Evolutionary conservation across 139 green algal genomes (phyloP).

Genomic region (Cymbomonas tetramitiformis): DNA sequence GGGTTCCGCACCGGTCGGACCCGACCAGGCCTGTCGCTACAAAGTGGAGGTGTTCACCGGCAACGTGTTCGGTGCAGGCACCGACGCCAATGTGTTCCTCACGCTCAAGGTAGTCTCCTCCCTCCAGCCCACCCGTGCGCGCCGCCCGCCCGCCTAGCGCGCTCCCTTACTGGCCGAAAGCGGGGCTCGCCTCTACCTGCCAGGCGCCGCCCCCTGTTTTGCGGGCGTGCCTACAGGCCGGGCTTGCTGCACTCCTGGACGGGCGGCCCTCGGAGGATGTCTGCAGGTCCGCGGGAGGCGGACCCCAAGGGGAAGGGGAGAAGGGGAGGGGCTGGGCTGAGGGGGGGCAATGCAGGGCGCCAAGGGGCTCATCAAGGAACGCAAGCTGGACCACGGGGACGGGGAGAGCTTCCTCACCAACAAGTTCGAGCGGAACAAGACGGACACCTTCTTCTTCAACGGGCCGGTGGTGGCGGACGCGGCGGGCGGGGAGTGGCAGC

Average conservation of each 20-base stretch:
- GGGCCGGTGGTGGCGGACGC: background rate
- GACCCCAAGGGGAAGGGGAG: background rate
- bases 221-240: too few relatives aligned
- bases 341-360: too few relatives aligned
- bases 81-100: constrained; percentile 39
- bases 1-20: background rate
- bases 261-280: background rate
- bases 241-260: too few relatives aligned
- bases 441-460: background rate
- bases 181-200: background rate
- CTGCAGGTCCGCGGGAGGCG: background rate
- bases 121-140: too few relatives aligned
- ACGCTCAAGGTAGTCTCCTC: background rate
- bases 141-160: too few relatives aligned
- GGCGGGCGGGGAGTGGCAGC: background rate
- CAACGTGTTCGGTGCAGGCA: constrained; percentile 37
- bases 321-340: too few relatives aligned
- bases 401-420: background rate
- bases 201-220: background rate
- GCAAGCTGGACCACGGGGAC: background rate
- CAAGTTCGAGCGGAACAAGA: background rate
- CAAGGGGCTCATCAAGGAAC: background rate
- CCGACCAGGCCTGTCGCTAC: background rate
- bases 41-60: constrained; percentile 29
- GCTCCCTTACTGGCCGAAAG: too few relatives aligned